A percentile compares a stretch with the other conserved stretches of the same genome.
These are phyloP conservation scores for Starmerella cellae DNA, from an alignment of 805 yeast genomes.

Conservation along the genomic window DNA sequence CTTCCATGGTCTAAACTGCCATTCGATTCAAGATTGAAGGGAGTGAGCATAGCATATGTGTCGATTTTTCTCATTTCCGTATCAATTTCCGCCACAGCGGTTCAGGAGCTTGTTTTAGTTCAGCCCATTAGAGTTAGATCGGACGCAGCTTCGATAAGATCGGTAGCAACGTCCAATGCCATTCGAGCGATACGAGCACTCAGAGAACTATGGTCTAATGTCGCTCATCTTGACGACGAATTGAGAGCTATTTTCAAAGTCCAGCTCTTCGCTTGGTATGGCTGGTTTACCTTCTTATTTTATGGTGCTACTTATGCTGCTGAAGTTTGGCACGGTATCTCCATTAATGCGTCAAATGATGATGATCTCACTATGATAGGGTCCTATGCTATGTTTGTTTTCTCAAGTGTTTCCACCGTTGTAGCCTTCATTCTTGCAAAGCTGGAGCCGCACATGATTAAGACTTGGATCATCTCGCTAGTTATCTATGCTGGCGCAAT, in stretches of 20 bases:
- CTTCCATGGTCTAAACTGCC: constrained; percentile 33
- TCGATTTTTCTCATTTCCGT: constrained; percentile 33
- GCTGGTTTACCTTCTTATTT: constrained; percentile 52
- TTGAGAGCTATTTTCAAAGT: constrained; percentile 40
- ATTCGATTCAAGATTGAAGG: constrained; percentile 42
- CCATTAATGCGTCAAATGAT: constrained; percentile 14
- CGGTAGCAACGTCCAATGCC: not conserved
- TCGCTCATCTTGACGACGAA: constrained; percentile 34
- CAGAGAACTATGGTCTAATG: constrained; percentile 8
- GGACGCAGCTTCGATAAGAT: not conserved
- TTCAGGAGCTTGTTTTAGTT: constrained; percentile 41
- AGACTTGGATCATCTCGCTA: constrained; percentile 41
- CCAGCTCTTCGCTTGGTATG: constrained; percentile 56
- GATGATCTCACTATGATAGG: constrained; percentile 27
- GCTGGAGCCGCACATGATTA: constrained; percentile 13
- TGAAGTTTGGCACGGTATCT: constrained; percentile 36
- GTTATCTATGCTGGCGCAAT: constrained; percentile 38
- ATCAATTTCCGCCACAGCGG: constrained; percentile 30
- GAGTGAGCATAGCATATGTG: constrained; percentile 35
- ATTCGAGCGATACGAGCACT: not conserved
- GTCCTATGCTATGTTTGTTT: constrained; percentile 29
- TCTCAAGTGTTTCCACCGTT: constrained; percentile 23
- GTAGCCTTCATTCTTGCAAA: constrained; percentile 15
- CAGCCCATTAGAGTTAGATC: constrained; percentile 27
- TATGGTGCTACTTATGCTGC: constrained; percentile 56